Evolutionary conservation across 306 rosid genomes (phyloP), one percentile per base, ranked within the genome.

Genomic region (Amphicarpaea edgeworthii): DNA sequence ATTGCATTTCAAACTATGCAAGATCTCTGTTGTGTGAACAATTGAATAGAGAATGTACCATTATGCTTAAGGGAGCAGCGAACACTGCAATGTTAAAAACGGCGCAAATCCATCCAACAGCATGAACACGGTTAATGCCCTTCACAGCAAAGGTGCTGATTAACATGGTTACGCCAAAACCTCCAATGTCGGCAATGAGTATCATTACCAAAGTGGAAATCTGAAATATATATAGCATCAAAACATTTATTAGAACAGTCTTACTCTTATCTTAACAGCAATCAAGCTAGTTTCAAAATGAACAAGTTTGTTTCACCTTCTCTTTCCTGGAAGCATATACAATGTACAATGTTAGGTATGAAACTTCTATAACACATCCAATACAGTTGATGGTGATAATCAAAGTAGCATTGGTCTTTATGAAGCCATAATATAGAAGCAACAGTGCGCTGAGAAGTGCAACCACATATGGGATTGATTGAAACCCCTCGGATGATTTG

Each of bases 31-130:
- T 11, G 17, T 65, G 10, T 63, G 49, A 30, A 60, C n/a, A 53
- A 17, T 21, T 30, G 41, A n/a, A 64, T 62, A 17, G 12, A 43
- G 57, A 7, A 67, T 4, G 5, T 75, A 90, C 96, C 96, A 88
- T 87, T 59, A 85, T 88, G 84, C 90, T 90, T 40, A 90, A 69
- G 65, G 96, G 93, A 73, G 96, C 88, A 24, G 91, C 91, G 67
- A 88, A 90, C 0, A 90, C 96, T 14, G 90, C 88, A 49, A 90
- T 77, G 72, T 87, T 90, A 9, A 88, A 88, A 77, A 83, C 32
- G 66, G 90, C 93, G 17, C 88, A 88, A 23, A 85, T 41, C 90
- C 81, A 79, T 47, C 96, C 96, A 73, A 88, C 88, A 2, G 79
- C 77, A 8, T 69, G 76, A 21, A 77, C 73, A 6, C 90, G 89